Conservation (phyloP, 2,329 filamentous ascomycete genomes). For the Ophiostoma himal-ulmi region DNA sequence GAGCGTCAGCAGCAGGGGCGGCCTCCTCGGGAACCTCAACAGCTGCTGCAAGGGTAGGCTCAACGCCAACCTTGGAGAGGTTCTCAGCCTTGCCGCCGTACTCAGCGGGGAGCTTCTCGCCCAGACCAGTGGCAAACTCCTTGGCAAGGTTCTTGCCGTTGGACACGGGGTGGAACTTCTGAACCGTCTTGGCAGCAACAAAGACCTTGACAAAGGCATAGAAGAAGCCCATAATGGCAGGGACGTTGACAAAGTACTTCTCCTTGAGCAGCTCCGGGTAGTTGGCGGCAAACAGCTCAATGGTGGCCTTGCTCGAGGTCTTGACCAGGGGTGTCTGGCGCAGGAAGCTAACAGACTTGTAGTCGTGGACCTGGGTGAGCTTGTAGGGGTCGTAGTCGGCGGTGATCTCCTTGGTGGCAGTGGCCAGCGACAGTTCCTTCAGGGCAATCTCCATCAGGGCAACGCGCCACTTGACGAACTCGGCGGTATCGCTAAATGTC, state of each 20-base stretch:
- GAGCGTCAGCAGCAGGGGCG: not conserved
- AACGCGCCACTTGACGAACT: constrained; percentile 84
- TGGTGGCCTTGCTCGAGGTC: constrained; percentile 70
- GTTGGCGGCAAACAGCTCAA: constrained; percentile 70
- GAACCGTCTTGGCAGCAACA: constrained; percentile 64
- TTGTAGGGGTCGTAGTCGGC: constrained; percentile 79
- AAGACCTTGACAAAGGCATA: constrained; percentile 71
- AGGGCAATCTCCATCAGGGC: constrained; percentile 86
- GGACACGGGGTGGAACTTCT: constrained; percentile 72
- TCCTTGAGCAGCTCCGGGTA: constrained; percentile 84
- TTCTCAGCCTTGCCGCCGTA: constrained; percentile 68
- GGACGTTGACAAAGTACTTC: constrained; percentile 97
- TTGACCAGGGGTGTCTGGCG: constrained; percentile 72
- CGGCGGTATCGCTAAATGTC: constrained; percentile 69
- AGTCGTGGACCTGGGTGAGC: constrained; percentile 91
- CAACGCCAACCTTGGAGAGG: constrained; percentile 29
- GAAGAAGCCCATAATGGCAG: constrained; percentile 83
- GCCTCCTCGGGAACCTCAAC: not conserved
- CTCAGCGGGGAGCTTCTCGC: constrained; percentile 59
- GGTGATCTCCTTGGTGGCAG: constrained; percentile 64
- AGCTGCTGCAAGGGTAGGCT: constrained; percentile 27
- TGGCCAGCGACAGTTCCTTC: constrained; percentile 62
- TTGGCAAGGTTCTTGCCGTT: constrained; percentile 64
- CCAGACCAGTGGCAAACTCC: constrained; percentile 53
- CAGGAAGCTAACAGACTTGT: constrained; percentile 80